phyloP scores from a whole-genome alignment of 1,139 yeast genomes.

The Geotrichum restrictum region DNA sequence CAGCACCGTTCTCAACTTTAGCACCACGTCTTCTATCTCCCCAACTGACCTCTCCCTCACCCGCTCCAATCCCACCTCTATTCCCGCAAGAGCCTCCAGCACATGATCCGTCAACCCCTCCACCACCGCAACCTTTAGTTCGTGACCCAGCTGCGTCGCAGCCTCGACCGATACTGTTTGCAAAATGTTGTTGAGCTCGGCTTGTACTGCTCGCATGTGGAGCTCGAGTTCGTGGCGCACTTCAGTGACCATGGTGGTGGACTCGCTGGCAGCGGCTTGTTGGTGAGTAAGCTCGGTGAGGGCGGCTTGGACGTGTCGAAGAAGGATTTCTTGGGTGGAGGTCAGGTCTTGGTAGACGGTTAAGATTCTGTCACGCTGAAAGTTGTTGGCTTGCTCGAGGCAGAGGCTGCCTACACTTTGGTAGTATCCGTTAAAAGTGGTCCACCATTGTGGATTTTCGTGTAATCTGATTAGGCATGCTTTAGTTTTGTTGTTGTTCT shows the following conservation, averaged over 20 bases:
- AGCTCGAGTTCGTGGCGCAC: background rate
- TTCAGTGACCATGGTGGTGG: background rate
- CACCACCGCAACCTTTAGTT: background rate
- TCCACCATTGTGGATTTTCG: slow-evolving; percentile 16
- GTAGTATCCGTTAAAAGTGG: slow-evolving; percentile 19
- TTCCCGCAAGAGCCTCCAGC: background rate
- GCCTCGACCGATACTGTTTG: background rate
- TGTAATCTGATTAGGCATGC: slow-evolving; percentile 11
- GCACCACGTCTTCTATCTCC: background rate
- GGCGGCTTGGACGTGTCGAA: background rate
- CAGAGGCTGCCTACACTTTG: slow-evolving; percentile 17
- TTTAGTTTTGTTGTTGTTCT: background rate
- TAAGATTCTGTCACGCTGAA: slow-evolving; percentile 15
- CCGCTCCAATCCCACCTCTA: background rate
- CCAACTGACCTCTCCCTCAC: background rate
- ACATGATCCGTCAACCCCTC: background rate
- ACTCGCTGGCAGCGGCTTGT: background rate
- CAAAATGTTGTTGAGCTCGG: background rate
- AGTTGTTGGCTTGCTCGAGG: slow-evolving; percentile 9
- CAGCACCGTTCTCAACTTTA: background rate
- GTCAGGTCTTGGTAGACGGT: slow-evolving; percentile 5
- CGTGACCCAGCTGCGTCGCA: background rate
- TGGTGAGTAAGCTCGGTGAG: background rate
- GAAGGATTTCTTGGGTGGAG: background rate
- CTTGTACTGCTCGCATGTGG: background rate